Conservation (phyloP, 495 filamentous ascomycete genomes). For the Bathelium albidoporum region DNA sequence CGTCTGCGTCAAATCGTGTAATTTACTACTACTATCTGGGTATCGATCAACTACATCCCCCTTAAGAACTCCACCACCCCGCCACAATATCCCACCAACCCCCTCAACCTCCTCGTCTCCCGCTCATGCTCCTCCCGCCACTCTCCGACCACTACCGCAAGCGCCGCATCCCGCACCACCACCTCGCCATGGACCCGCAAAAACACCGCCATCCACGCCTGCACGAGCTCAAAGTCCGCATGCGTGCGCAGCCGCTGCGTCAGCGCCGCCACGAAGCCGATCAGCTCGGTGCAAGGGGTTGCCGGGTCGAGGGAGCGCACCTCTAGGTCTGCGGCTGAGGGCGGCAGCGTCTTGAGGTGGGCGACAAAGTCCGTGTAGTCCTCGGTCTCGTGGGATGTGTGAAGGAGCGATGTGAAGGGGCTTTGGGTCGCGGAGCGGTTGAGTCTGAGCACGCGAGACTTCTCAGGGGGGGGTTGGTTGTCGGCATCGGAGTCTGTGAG, state of each 20-base stretch:
- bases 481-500: constrained; percentile 9
- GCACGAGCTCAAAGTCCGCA: constrained; percentile 82
- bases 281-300: constrained; percentile 42
- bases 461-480: constrained; percentile 10
- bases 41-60: neutral
- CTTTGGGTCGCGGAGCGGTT: constrained; percentile 11
- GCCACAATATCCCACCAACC: constrained; percentile 72
- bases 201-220: constrained; percentile 95
- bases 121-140: constrained; percentile 39
- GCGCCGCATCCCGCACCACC: constrained; percentile 27
- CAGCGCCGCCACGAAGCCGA: constrained; percentile 63
- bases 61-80: constrained; percentile 44
- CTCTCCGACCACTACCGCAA: constrained; percentile 27
- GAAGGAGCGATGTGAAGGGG: constrained; percentile 53
- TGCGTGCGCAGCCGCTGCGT: constrained; percentile 53
- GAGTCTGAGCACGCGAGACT: constrained; percentile 40
- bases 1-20: no score
- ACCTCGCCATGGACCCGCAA: constrained; percentile 62
- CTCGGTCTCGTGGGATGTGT: constrained; percentile 34
- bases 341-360: constrained; percentile 62
- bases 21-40: neutral
- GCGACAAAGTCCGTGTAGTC: constrained; percentile 47
- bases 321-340: constrained; percentile 76
- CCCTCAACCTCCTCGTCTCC: constrained; percentile 60
- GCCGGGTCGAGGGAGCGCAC: constrained; percentile 61